These are phyloP conservation scores for Volvariella volvacea DNA, from an alignment of 1,284 basidiomycete genomes.

Conservation along the genomic window DNA sequence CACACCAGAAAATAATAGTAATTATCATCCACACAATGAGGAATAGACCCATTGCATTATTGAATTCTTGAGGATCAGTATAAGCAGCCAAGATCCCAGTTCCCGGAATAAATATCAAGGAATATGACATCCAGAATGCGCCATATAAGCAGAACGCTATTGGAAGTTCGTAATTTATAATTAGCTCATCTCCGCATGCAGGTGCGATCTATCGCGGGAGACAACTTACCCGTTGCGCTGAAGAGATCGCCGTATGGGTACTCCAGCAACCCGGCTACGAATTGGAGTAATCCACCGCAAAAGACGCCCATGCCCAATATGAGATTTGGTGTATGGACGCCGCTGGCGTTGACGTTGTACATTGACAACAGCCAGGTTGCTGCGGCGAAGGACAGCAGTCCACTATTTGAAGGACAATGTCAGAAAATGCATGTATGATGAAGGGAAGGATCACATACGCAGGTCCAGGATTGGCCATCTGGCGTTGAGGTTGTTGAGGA, in stretches of 20 bases:
- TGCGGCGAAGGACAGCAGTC: slow-evolving; percentile 30
- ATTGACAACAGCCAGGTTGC: slow-evolving; percentile 1
- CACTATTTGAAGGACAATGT: no score
- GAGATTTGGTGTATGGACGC: not conserved
- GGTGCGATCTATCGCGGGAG: not conserved
- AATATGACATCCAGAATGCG: slow-evolving; percentile 81
- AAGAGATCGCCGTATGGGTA: not conserved
- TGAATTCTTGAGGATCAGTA: slow-evolving; percentile 31
- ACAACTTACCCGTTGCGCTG: not conserved
- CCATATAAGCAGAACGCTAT: slow-evolving; percentile 82
- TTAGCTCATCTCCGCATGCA: not conserved
- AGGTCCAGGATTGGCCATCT: not conserved
- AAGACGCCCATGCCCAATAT: slow-evolving; percentile 1
- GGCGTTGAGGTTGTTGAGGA: no score
- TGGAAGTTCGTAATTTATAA: no score
- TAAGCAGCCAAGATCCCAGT: slow-evolving; percentile 55
- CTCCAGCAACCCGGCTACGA: not conserved
- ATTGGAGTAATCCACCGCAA: not conserved
- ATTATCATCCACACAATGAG: slow-evolving; percentile 67
- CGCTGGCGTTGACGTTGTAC: slow-evolving; percentile 1
- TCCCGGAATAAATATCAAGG: slow-evolving; percentile 57
- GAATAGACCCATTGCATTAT: slow-evolving; percentile 59
- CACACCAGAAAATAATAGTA: slow-evolving; percentile 57
- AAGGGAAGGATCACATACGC: slow-evolving; percentile 1
- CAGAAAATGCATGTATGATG: no score